Conservation (phyloP, 108 stramenopile species). For the Aurantiochytrium sp. region DNA sequence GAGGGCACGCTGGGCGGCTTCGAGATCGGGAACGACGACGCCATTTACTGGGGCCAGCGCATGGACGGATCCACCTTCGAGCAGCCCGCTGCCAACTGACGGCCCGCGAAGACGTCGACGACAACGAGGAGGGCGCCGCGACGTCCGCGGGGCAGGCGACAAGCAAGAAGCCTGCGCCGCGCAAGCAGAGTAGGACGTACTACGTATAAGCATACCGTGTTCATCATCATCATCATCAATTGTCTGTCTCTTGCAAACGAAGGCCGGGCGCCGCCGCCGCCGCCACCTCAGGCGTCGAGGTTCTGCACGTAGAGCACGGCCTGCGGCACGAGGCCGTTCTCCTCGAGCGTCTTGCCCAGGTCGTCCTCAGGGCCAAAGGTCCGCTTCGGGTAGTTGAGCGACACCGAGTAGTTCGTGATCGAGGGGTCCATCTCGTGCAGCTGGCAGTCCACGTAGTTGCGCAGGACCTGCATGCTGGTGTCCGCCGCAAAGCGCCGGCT, state of each 20-base stretch:
- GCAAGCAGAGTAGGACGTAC: too few species aligned
- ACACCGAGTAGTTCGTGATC: background rate
- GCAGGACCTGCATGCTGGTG: background rate
- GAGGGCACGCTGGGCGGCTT: constrained; percentile 4
- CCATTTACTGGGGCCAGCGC: constrained; percentile 4
- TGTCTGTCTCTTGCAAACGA: too few species aligned
- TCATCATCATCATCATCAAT: too few species aligned
- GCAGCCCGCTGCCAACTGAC: background rate
- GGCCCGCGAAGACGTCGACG: too few species aligned
- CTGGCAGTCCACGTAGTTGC: constrained; percentile 17
- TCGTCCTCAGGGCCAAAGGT: background rate
- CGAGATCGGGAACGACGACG: background rate
- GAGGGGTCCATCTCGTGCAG: background rate
- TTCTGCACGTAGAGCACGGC: constrained; percentile 14
- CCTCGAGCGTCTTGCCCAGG: background rate
- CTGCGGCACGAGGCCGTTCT: constrained; percentile 17
- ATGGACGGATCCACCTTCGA: constrained; percentile 1
- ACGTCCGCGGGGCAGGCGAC: too few species aligned
- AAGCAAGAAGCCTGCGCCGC: too few species aligned
- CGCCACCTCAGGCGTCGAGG: background rate
- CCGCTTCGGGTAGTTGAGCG: background rate
- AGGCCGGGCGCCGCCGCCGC: too few species aligned
- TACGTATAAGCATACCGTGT: too few species aligned
- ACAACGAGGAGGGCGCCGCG: too few species aligned
- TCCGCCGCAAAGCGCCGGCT: background rate